Evolutionary conservation across 371 early-diverging fungal genomes (phyloP).

Genomic region (Actinomortierella wolfii): DNA sequence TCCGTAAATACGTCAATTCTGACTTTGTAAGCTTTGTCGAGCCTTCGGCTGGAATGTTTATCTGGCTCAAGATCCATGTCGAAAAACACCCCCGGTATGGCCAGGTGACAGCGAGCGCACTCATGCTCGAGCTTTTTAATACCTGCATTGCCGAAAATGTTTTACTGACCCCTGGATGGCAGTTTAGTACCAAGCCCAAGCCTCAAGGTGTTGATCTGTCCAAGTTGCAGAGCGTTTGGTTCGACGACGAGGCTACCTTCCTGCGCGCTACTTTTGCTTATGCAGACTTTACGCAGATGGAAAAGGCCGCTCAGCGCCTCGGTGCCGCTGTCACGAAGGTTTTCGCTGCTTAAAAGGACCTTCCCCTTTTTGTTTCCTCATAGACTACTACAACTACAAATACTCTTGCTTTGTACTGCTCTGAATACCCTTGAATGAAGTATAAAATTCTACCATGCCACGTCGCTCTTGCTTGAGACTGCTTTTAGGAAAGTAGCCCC

Average conservation of each 20-base stretch:
- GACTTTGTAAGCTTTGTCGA: constrained; percentile 64
- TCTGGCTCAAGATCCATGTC: constrained; percentile 75
- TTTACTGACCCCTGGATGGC: constrained; percentile 66
- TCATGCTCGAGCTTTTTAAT: constrained; percentile 42
- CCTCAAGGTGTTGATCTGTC: constrained; percentile 14
- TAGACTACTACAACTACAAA: background rate
- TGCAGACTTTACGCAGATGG: constrained; percentile 60
- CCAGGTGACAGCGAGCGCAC: constrained; percentile 16
- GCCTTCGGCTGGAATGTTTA: constrained; percentile 86
- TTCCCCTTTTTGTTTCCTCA: background rate
- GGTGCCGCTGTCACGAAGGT: constrained; percentile 26
- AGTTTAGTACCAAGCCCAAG: constrained; percentile 46
- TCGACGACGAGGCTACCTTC: constrained; percentile 51
- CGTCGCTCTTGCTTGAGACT: too few relatives aligned
- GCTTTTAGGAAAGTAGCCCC: too few relatives aligned
- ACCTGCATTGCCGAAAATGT: constrained; percentile 55
- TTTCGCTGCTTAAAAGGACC: constrained; percentile 9
- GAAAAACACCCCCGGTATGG: constrained; percentile 57
- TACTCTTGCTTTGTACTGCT: too few relatives aligned
- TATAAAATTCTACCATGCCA: too few relatives aligned
- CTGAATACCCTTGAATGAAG: too few relatives aligned
- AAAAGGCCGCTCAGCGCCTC: constrained; percentile 53
- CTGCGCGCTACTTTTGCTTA: constrained; percentile 63
- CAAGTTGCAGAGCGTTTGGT: constrained; percentile 19
- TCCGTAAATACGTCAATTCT: constrained; percentile 58